These are phyloP conservation scores for Candida parachauliodes DNA, from an alignment of 805 yeast species.

Conservation along the genomic window DNA sequence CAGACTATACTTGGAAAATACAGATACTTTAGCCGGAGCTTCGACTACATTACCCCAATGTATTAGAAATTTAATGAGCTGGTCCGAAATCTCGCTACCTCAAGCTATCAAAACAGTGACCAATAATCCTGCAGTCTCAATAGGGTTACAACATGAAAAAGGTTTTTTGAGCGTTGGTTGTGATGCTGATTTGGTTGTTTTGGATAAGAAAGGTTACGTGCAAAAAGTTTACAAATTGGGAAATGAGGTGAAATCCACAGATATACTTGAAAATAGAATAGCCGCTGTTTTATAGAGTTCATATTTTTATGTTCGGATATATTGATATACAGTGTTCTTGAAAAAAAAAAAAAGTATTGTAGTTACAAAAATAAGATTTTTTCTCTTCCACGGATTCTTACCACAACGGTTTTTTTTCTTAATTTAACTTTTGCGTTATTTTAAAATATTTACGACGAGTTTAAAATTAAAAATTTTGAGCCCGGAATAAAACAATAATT, in stretches of 20 bases:
- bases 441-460: no score
- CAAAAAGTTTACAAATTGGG: constrained; percentile 52
- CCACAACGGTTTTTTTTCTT: no score
- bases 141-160: constrained; percentile 40
- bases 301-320: no score
- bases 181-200: constrained; percentile 53
- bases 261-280: constrained; percentile 7
- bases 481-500: no score
- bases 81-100: constrained; percentile 48
- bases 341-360: no score
- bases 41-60: constrained; percentile 54
- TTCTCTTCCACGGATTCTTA: no score
- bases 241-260: constrained; percentile 17
- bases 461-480: no score
- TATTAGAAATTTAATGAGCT: constrained; percentile 45
- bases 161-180: constrained; percentile 52
- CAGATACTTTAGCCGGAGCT: constrained; percentile 58
- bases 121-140: constrained; percentile 49
- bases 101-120: constrained; percentile 57
- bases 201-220: constrained; percentile 42
- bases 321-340: no score
- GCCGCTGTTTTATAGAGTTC: constrained; percentile 11
- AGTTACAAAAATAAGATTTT: no score
- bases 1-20: constrained; percentile 46
- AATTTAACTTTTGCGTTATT: no score